Percentiles rank a stretch among this genome's conserved stretches.
These are phyloP conservation scores for Trametes cingulata DNA, from an alignment of 768 basidiomycete genomes.

Conservation along the genomic window DNA sequence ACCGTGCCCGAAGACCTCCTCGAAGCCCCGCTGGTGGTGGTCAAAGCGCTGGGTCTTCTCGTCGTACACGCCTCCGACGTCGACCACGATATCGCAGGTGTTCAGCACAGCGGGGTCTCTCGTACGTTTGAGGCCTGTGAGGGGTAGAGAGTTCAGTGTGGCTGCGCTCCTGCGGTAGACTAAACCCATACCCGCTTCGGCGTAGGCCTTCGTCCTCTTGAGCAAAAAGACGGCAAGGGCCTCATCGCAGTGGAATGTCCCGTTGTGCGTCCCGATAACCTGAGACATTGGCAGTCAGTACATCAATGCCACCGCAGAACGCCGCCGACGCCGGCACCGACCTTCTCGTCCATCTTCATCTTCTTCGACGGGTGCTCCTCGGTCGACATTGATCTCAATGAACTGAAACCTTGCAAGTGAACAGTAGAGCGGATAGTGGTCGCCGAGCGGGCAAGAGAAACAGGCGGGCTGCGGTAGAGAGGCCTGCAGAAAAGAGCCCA, in stretches of 20 bases:
- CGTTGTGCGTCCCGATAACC: constrained; percentile 93
- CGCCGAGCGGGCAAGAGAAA: background rate
- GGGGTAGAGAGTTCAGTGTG: background rate
- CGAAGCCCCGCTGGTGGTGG: constrained; percentile 95
- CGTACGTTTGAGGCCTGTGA: constrained; percentile 58
- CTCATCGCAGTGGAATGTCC: constrained; percentile 97
- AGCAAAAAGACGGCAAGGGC: constrained; percentile 92
- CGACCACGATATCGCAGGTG: constrained; percentile 91
- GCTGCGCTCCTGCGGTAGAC: background rate
- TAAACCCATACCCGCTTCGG: constrained; percentile 61
- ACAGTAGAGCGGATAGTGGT: background rate
- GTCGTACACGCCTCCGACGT: constrained; percentile 94
- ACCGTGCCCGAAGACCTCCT: constrained; percentile 85
- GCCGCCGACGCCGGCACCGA: background rate
- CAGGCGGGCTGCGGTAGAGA: background rate
- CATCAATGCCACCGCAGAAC: no score
- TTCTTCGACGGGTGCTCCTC: constrained; percentile 38
- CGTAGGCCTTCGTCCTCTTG: constrained; percentile 72
- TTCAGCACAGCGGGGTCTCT: constrained; percentile 72
- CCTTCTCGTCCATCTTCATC: constrained; percentile 46
- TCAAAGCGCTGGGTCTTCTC: constrained; percentile 79
- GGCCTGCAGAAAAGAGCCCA: background rate
- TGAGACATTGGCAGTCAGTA: constrained; percentile 29
- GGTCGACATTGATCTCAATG: constrained; percentile 21
- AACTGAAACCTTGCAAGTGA: background rate